phyloP scores from a whole-genome alignment of 2,329 filamentous ascomycete genomes.

The Thermoascus crustaceus region DNA sequence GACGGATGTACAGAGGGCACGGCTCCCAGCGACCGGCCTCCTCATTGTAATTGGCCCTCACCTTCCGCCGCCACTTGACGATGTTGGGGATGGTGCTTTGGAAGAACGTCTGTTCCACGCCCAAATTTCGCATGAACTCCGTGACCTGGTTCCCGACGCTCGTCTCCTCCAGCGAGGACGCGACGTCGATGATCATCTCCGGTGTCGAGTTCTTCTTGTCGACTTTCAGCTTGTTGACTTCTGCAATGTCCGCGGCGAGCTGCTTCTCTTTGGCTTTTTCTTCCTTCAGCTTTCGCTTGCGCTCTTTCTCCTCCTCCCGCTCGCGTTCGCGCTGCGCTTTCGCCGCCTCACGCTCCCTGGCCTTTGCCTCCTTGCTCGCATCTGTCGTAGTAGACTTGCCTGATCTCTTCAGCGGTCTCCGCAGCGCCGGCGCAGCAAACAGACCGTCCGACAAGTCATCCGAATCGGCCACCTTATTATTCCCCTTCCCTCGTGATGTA shows the following conservation, averaged over 20 bases:
- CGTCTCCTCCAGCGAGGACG: conserved; percentile 45
- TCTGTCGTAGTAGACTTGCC: conserved; percentile 18
- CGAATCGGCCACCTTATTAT: conserved; percentile 19
- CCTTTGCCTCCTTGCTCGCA: conserved; percentile 38
- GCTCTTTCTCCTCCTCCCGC: conserved; percentile 49
- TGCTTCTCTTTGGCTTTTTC: conserved; percentile 57
- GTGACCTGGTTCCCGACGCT: conserved; percentile 36
- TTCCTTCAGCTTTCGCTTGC: conserved; percentile 40
- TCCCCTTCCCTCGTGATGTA: conserved; percentile 1
- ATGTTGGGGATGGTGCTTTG: conserved; percentile 40
- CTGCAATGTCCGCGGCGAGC: conserved; percentile 56
- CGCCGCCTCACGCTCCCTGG: conserved; percentile 44
- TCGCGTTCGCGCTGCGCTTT: conserved; percentile 46
- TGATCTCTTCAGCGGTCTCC: conserved; percentile 38
- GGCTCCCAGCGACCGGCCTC: conserved; percentile 59
- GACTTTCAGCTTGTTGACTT: conserved; percentile 64
- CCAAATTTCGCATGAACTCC: conserved; percentile 35
- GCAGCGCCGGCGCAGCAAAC: conserved; percentile 40
- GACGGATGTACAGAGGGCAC: conserved; percentile 37
- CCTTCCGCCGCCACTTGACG: conserved; percentile 62
- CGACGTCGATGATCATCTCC: conserved; percentile 71
- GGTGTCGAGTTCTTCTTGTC: conserved; percentile 65
- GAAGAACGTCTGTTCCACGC: conserved; percentile 35
- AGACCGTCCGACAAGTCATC: conserved; percentile 16
- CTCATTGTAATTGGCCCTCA: conserved; percentile 55